Evolutionary conservation across 306 rosid genomes (phyloP).

Genomic region (Fagus crenata): DNA sequence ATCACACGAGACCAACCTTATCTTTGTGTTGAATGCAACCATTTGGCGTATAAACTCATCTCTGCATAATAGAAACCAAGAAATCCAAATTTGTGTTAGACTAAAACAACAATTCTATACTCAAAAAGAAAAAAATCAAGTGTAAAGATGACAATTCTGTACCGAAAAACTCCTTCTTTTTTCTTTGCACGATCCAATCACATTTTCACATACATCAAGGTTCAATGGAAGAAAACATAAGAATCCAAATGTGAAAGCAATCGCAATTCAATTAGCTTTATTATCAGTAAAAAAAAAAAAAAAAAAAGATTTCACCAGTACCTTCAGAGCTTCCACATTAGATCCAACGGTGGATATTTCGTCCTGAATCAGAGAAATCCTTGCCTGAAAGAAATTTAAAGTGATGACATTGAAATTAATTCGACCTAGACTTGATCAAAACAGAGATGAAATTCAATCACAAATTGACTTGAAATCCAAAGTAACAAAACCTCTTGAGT

Average conservation of each 20-base stretch:
- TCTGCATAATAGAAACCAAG: conserved; percentile 38
- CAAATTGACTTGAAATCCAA: conserved; percentile 9
- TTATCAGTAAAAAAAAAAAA: conserved; percentile 8
- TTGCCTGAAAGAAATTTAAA: conserved; percentile 44
- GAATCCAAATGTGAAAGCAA: background rate
- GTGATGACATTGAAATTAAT: conserved; percentile 7
- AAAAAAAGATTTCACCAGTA: conserved; percentile 15
- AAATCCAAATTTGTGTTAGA: background rate
- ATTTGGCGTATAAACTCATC: conserved; percentile 52
- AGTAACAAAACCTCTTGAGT: conserved; percentile 53
- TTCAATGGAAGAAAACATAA: conserved; percentile 20
- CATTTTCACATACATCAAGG: conserved; percentile 27
- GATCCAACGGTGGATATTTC: conserved; percentile 54
- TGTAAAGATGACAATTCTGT: conserved; percentile 16
- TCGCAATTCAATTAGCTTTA: background rate
- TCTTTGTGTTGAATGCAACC: conserved; percentile 58
- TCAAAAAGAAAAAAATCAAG: conserved; percentile 11
- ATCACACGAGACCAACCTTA: conserved; percentile 45
- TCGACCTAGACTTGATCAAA: conserved; percentile 5
- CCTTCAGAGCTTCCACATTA: conserved; percentile 72
- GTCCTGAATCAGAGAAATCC: conserved; percentile 58
- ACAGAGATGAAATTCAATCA: conserved; percentile 4
- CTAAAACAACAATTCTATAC: background rate
- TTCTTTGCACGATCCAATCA: conserved; percentile 40
- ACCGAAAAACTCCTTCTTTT: conserved; percentile 56